phyloP scores from a whole-genome alignment of 2,329 filamentous ascomycete genomes.

The Boeremia lycopersici region DNA sequence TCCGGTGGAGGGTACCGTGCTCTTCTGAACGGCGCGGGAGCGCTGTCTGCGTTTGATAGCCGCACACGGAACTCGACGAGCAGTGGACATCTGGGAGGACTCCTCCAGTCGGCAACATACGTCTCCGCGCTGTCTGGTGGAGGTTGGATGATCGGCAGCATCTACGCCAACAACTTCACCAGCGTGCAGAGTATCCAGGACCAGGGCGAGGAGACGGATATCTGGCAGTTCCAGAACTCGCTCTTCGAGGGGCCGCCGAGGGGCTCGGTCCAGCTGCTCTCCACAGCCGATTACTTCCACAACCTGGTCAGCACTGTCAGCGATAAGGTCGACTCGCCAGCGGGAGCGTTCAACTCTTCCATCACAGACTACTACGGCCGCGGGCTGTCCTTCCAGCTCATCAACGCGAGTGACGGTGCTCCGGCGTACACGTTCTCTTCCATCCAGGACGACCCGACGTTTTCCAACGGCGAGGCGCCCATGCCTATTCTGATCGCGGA shows the following conservation, averaged over 20 bases:
- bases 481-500: conserved; percentile 77
- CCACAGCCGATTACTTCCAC: conserved; percentile 66
- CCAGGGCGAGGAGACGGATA: conserved; percentile 50
- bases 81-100: conserved; percentile 74
- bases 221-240: conserved; percentile 69
- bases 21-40: conserved; percentile 82
- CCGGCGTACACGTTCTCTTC: conserved; percentile 80
- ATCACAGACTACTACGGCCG: conserved; percentile 90
- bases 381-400: conserved; percentile 82
- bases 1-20: conserved; percentile 88
- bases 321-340: conserved; percentile 65
- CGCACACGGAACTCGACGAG: conserved; percentile 68
- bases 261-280: conserved; percentile 59
- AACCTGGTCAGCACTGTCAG: conserved; percentile 64
- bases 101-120: conserved; percentile 83
- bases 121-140: conserved; percentile 81
- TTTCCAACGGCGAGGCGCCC: conserved; percentile 67
- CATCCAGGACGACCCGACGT: conserved; percentile 67
- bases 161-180: conserved; percentile 80
- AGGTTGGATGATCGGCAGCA: conserved; percentile 81
- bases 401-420: conserved; percentile 77
- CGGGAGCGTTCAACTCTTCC: conserved; percentile 65
- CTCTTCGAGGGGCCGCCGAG: conserved; percentile 65
- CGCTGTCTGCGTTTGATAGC: conserved; percentile 77
- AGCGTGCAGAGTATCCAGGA: conserved; percentile 65